Evolutionary conservation across 1,284 basidiomycete genomes (phyloP).

Genomic region (Coriolopsis trogii): DNA sequence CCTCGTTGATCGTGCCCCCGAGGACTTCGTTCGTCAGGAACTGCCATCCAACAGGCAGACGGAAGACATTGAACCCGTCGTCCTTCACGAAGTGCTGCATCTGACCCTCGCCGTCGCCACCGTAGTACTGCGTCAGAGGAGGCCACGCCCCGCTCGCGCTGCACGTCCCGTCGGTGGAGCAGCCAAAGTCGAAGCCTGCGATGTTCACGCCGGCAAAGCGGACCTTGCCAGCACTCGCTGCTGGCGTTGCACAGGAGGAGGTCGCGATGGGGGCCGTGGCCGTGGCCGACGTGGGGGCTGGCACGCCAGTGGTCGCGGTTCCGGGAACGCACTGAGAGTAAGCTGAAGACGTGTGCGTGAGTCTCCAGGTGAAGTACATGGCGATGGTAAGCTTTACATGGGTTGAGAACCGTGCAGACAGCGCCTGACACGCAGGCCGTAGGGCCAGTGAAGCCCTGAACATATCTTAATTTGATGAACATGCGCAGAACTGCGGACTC

Average conservation of each 20-base stretch:
- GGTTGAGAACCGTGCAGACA: constrained; percentile 33
- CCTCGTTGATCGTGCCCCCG: constrained; percentile 46
- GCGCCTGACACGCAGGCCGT: constrained; percentile 44
- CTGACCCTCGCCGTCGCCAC: constrained; percentile 48
- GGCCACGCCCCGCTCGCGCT: constrained; percentile 44
- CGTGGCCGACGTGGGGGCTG: not conserved
- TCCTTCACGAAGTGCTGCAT: constrained; percentile 58
- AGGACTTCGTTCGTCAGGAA: constrained; percentile 47
- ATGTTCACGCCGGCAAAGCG: constrained; percentile 44
- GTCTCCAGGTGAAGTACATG: not conserved
- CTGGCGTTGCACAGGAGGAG: constrained; percentile 17
- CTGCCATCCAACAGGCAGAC: constrained; percentile 60
- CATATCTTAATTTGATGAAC: not conserved
- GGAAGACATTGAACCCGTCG: constrained; percentile 54
- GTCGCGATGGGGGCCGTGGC: constrained; percentile 11
- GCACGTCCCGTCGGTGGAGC: constrained; percentile 45
- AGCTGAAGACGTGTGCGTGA: constrained; percentile 14
- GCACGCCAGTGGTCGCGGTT: constrained; percentile 19
- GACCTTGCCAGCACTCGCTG: constrained; percentile 27
- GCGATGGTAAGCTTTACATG: constrained; percentile 22
- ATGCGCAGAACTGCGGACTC: constrained; percentile 2
- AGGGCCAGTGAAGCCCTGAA: constrained; percentile 41
- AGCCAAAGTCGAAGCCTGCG: constrained; percentile 52
- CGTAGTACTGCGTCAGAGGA: constrained; percentile 48
- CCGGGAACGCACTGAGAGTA: constrained; percentile 36